Conservation (phyloP, 2,329 filamentous ascomycete species). For the Cercospora sesami region DNA sequence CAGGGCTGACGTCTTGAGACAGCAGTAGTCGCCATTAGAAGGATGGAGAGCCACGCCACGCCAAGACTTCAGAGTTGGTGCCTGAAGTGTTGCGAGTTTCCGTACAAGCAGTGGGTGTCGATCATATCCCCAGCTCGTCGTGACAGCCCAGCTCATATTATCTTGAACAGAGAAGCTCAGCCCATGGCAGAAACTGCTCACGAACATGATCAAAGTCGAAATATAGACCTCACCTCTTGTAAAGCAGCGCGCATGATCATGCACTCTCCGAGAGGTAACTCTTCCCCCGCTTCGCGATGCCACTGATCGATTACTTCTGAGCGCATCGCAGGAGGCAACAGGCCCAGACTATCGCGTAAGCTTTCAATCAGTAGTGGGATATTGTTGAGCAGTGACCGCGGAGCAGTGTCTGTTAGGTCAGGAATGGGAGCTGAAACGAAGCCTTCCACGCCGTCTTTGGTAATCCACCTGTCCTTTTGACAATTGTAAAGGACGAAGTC, state of each 20-base stretch:
- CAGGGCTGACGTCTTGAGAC: background rate
- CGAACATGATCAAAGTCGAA: background rate
- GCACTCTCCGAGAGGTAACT: background rate
- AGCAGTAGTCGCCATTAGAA: background rate
- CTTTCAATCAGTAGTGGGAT: background rate
- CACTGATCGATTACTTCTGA: background rate
- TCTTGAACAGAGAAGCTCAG: background rate
- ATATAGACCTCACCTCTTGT: background rate
- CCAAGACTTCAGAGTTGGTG: background rate
- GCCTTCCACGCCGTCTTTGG: constrained; percentile 3
- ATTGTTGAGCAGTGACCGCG: background rate
- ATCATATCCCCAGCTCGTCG: background rate
- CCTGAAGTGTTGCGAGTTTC: background rate
- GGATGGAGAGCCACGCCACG: background rate
- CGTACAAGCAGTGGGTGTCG: background rate
- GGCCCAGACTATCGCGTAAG: background rate
- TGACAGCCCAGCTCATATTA: background rate
- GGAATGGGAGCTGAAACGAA: background rate
- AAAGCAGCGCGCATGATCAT: background rate
- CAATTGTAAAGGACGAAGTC: constrained; percentile 5
- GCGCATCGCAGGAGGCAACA: background rate
- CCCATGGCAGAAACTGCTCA: background rate
- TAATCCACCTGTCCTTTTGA: constrained; percentile 8
- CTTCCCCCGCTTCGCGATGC: constrained; percentile 3
- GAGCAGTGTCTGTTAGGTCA: background rate